phyloP scores from a whole-genome alignment of 2,329 filamentous ascomycete genomes.

The Penicillium sp. region DNA sequence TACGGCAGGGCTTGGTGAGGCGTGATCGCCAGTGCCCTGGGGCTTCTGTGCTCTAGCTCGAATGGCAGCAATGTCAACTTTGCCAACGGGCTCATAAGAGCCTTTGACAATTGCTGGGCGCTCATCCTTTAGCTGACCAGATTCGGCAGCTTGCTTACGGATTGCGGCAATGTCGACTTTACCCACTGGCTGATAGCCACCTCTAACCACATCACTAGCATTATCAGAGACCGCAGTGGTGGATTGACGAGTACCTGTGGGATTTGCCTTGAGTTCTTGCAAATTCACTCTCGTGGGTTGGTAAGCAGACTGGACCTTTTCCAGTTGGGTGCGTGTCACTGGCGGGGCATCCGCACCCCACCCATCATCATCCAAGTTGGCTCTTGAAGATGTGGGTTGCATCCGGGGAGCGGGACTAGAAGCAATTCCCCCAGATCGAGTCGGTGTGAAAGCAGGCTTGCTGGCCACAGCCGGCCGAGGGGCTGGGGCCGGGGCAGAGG shows the following conservation, averaged over 20 bases:
- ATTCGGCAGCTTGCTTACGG: conserved; percentile 68
- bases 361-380: conserved; percentile 74
- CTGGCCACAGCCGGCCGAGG: conserved; percentile 70
- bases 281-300: conserved; percentile 95
- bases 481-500: conserved; percentile 48
- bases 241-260: conserved; percentile 54
- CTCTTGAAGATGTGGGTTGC: conserved; percentile 50
- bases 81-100: conserved; percentile 89
- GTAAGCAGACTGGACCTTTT: conserved; percentile 91
- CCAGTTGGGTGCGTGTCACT: conserved; percentile 78
- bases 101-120: conserved; percentile 84
- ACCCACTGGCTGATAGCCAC: conserved; percentile 88
- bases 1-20: conserved; percentile 44
- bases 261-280: conserved; percentile 72
- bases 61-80: conserved; percentile 95
- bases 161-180: conserved; percentile 97
- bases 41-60: conserved; percentile 75
- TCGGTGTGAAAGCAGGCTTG: conserved; percentile 90
- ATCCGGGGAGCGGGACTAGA: conserved; percentile 64
- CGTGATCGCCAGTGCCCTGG: conserved; percentile 35
- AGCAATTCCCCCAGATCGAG: conserved; percentile 54
- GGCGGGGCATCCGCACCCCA: conserved; percentile 96
- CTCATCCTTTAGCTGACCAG: conserved; percentile 62
- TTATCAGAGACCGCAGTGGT: conserved; percentile 49
- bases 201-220: conserved; percentile 67